phyloP scores from a whole-genome alignment of 148 eudicot species.

The Vaccinium macrocarpon region DNA sequence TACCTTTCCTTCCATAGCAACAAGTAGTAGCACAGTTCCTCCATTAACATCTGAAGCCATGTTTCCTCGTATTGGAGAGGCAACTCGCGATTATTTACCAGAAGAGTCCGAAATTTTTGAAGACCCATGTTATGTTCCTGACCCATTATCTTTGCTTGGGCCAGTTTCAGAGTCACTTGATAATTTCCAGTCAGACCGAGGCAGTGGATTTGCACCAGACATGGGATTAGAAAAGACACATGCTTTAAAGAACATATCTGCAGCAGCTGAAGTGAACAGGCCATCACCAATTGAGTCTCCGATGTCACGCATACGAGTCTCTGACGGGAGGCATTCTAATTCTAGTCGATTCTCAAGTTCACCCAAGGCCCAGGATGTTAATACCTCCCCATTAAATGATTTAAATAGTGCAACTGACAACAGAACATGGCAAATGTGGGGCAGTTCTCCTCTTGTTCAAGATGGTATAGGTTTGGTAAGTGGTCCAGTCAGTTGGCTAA shows the following conservation, averaged over 20 bases:
- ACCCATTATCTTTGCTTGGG: constrained; percentile 88
- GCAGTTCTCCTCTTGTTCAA: constrained; percentile 69
- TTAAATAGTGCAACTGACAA: constrained; percentile 40
- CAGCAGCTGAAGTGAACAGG: constrained; percentile 50
- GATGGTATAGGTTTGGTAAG: constrained; percentile 69
- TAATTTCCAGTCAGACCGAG: constrained; percentile 75
- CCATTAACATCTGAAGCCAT: constrained; percentile 54
- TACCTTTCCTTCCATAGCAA: constrained; percentile 47
- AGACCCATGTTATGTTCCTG: constrained; percentile 97
- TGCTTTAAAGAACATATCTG: constrained; percentile 42
- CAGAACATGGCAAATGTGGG: constrained; percentile 96
- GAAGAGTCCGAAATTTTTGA: constrained; percentile 93
- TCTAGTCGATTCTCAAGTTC: constrained; percentile 46
- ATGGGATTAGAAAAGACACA: constrained; percentile 46
- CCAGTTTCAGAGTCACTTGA: constrained; percentile 96
- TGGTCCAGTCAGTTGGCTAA: constrained; percentile 56
- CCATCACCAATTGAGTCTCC: constrained; percentile 96
- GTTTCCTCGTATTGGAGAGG: constrained; percentile 49
- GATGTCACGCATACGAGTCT: constrained; percentile 60
- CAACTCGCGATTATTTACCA: constrained; percentile 51
- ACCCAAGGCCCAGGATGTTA: constrained; percentile 55
- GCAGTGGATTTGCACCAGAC: constrained; percentile 58
- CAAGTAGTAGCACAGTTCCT: constrained; percentile 41
- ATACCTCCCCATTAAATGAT: constrained; percentile 34
- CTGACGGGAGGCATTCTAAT: constrained; percentile 56